These are phyloP conservation scores for Botrytis porri DNA, from an alignment of 2,329 filamentous ascomycete genomes.

Conservation along the genomic window DNA sequence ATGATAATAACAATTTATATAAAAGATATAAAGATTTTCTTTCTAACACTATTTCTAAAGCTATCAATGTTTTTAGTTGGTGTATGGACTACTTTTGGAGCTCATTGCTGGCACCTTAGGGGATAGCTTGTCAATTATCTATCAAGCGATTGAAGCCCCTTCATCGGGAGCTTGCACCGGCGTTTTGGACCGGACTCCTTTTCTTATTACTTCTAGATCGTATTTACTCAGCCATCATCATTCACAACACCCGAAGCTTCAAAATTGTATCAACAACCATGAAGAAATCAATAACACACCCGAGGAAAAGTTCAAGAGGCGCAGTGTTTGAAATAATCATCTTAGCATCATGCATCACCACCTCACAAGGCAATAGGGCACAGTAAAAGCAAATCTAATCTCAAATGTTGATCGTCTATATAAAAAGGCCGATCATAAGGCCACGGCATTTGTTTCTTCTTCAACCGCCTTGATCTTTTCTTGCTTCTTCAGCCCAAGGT, in stretches of 20 bases:
- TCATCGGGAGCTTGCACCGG: background rate
- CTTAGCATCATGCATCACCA: background rate
- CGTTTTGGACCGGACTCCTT: background rate
- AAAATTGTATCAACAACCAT: background rate
- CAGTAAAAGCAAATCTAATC: background rate
- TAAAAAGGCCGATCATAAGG: background rate
- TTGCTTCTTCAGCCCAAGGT: background rate
- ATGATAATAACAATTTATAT: too few relatives aligned
- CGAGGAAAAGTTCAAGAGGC: background rate
- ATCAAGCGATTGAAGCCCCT: slow-evolving; percentile 7
- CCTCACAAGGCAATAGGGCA: background rate
- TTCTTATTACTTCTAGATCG: background rate
- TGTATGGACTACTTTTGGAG: too few relatives aligned
- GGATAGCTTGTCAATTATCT: background rate
- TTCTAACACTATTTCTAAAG: too few relatives aligned
- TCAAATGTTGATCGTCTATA: background rate
- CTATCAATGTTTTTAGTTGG: too few relatives aligned
- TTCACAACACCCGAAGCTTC: background rate
- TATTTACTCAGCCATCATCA: background rate
- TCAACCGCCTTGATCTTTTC: background rate
- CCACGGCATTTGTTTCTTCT: background rate
- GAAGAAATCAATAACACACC: background rate
- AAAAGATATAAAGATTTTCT: too few relatives aligned
- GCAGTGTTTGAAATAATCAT: background rate
- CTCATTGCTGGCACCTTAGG: too few relatives aligned